phyloP scores from a whole-genome alignment of 495 filamentous ascomycete species.

The Penicillium antarcticum region DNA sequence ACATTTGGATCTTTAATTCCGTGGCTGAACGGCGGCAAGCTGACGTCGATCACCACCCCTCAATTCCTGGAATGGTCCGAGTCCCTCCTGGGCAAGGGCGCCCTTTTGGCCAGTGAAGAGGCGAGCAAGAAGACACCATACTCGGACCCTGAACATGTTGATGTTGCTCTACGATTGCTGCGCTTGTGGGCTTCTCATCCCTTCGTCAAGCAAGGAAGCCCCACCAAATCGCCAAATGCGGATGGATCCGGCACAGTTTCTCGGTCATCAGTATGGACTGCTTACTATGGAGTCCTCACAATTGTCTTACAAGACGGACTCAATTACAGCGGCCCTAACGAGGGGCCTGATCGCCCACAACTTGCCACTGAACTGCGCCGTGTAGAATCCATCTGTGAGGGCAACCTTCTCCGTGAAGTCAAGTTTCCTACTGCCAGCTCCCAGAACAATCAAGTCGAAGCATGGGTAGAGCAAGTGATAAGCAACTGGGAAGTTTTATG shows the following conservation, averaged over 20 bases:
- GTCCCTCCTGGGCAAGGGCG: slow-evolving; percentile 67
- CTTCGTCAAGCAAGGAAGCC: slow-evolving; percentile 37
- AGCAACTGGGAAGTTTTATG: slow-evolving; percentile 80
- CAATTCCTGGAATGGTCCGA: slow-evolving; percentile 77
- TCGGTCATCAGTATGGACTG: slow-evolving; percentile 59
- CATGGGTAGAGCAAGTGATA: slow-evolving; percentile 76
- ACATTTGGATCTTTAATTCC: slow-evolving; percentile 62
- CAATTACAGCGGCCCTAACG: slow-evolving; percentile 27
- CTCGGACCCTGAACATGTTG: slow-evolving; percentile 26
- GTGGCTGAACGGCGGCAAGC: slow-evolving; percentile 46
- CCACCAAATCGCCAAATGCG: slow-evolving; percentile 34
- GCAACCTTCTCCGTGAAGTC: slow-evolving; percentile 66
- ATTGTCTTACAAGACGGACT: slow-evolving; percentile 42
- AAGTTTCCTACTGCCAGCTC: slow-evolving; percentile 81
- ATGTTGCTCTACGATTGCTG: slow-evolving; percentile 36
- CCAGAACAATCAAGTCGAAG: slow-evolving; percentile 68
- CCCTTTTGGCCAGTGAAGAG: slow-evolving; percentile 59
- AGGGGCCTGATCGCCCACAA: slow-evolving; percentile 53
- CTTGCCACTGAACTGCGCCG: slow-evolving; percentile 69
- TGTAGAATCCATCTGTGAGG: slow-evolving; percentile 71
- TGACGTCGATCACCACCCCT: slow-evolving; percentile 25
- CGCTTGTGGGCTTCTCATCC: slow-evolving; percentile 42
- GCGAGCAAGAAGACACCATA: slow-evolving; percentile 35
- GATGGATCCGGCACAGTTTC: slow-evolving; percentile 18
- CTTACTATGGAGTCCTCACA: slow-evolving; percentile 76